Conservation (phyloP, 176 grass and related monocot species). For the Avena insularis region DNA sequence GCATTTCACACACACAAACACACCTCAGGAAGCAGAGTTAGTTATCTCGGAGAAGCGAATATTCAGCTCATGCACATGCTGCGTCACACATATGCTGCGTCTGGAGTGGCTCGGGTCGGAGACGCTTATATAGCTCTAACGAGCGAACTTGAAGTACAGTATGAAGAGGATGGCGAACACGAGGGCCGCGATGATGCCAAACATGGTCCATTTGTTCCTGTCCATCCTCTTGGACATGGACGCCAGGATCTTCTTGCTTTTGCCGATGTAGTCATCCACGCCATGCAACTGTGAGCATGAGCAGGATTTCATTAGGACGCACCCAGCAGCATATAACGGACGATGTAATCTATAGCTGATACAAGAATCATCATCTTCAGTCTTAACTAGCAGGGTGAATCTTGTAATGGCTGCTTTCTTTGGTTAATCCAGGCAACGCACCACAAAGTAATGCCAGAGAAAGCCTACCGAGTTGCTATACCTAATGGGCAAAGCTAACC, state of each 20-base stretch:
- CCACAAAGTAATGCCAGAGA: not conserved
- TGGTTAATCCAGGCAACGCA: not conserved
- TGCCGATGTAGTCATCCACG: slow-evolving; percentile 80
- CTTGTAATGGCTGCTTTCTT: not conserved
- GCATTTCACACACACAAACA: not conserved
- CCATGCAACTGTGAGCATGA: slow-evolving; percentile 68
- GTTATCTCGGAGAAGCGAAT: slow-evolving; percentile 1
- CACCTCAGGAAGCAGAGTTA: not conserved
- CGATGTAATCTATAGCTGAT: not conserved
- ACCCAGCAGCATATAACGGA: not conserved
- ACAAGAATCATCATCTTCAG: not conserved
- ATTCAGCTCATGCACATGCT: not conserved
- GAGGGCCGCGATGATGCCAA: slow-evolving; percentile 64
- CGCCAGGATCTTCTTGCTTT: slow-evolving; percentile 90
- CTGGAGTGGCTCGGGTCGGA: slow-evolving; percentile 5
- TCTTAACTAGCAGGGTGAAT: not conserved
- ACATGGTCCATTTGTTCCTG: slow-evolving; percentile 93
- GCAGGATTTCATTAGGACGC: not conserved
- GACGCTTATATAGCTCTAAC: slow-evolving; percentile 40
- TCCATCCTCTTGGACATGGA: slow-evolving; percentile 97
- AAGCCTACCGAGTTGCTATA: not conserved
- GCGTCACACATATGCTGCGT: not conserved
- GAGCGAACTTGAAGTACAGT: slow-evolving; percentile 81
- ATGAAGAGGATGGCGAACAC: slow-evolving; percentile 83
- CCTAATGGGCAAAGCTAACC: not conserved